Evolutionary conservation across 306 rosid genomes (phyloP).

Genomic region (Arachis stenosperma): DNA sequence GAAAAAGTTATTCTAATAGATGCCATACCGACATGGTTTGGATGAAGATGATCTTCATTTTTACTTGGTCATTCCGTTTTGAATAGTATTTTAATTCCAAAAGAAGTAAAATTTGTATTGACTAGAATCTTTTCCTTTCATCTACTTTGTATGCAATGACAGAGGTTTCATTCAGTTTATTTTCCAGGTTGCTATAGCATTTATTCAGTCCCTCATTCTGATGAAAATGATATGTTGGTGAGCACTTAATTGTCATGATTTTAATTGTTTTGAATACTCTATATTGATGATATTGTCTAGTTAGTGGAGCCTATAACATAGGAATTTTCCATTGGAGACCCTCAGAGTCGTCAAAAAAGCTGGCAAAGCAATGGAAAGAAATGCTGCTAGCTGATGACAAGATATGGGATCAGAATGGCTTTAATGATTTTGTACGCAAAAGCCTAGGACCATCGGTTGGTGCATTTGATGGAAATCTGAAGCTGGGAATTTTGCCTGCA

Average conservation of each 20-base stretch:
- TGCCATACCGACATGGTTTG: slow-evolving; percentile 91
- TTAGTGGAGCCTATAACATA: slow-evolving; percentile 91
- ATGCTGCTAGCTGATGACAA: slow-evolving; percentile 79
- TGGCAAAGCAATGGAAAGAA: slow-evolving; percentile 89
- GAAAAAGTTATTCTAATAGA: slow-evolving; percentile 87
- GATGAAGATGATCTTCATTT: slow-evolving; percentile 69
- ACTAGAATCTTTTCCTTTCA: slow-evolving; percentile 24
- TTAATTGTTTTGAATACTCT: no score
- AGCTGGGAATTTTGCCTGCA: slow-evolving; percentile 92
- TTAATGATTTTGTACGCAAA: slow-evolving; percentile 71
- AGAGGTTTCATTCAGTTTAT: slow-evolving; percentile 16
- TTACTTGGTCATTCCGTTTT: slow-evolving; percentile 10
- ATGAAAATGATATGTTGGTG: neutral
- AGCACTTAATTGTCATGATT: no score
- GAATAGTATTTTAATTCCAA: neutral
- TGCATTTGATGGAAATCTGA: slow-evolving; percentile 85
- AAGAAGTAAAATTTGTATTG: slow-evolving; percentile 15
- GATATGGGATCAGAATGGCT: slow-evolving; percentile 97
- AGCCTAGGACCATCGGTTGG: slow-evolving; percentile 85
- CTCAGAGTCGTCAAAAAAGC: slow-evolving; percentile 70
- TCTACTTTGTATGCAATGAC: slow-evolving; percentile 3
- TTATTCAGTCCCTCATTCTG: neutral
- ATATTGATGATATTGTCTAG: no score
- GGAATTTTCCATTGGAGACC: slow-evolving; percentile 99
- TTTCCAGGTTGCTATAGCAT: slow-evolving; percentile 18